Base-by-base conservation (phyloP, 805 yeast genomes). In the Ogataea nitratoaversa region DNA sequence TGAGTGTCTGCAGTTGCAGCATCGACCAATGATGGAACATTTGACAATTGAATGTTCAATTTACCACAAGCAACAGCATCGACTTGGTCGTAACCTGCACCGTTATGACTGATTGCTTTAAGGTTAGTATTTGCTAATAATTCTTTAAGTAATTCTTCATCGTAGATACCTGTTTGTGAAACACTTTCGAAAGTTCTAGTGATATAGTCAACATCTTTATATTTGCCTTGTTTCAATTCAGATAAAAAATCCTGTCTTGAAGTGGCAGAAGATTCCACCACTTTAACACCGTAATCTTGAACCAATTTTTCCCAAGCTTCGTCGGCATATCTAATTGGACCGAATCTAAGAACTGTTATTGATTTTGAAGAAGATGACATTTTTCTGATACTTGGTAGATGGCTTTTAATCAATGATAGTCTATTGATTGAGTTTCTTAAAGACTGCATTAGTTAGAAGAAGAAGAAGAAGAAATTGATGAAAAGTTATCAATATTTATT, bases 301-400 rank as follows among this genome's bases (percentile, higher is more conserved):
- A 18, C 41, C 5, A 71, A 53, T 32, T 71, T 53, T 9, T 57
- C 50, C 91, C 93, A 86, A 32, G 81, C 84, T 24, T 72, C 66
- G 29, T 72, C 74, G 32, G 88, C 90, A 55, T 67, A 81, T 37
- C 62, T 58, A 33, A 79, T 69, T 12, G 72, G 68, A 6, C 89
- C 91, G 27, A 88, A 59, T 60, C 86, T 70, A 19, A 88, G 68
- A 9, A 87, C 78, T 47, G 76, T 74, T 36, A 85, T 81, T 52
- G 72, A 72, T 11, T 59, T 41, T 41, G 8, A 8, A 6, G 55
- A 46, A 19, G 43, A 46, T 1, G 60, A 46, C 57, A 53, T 53
- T 6, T 30, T 36, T 49, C 49, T 49, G 28, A 19, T 12, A 4
- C 5, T 9, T 23, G 14, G 34, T 25, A 31, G 16, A 14, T 32